Evolutionary conservation across 139 green algal genomes (phyloP).

Genomic region (Gonium pectorale): DNA sequence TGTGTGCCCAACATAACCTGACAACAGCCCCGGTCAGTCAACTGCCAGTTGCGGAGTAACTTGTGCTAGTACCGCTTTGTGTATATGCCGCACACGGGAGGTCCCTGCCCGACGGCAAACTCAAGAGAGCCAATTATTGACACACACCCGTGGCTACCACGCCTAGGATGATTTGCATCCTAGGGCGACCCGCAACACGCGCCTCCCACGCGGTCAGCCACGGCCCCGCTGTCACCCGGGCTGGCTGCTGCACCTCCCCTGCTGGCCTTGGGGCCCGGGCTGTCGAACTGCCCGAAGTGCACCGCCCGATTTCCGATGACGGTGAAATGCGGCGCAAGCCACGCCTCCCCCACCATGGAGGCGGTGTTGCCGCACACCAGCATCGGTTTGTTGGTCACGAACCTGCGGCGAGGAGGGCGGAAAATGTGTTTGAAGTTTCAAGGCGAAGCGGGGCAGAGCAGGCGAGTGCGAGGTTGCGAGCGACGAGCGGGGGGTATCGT

Average conservation of each 20-base stretch:
- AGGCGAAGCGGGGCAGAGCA: too few species aligned
- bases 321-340: slow-evolving; percentile 85
- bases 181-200: neutral
- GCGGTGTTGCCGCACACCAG: slow-evolving; percentile 94
- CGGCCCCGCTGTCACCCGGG: neutral
- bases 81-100: too few species aligned
- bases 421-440: too few species aligned
- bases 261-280: slow-evolving; percentile 26
- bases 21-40: too few species aligned
- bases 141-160: neutral
- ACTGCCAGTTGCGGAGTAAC: too few species aligned
- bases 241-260: neutral
- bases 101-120: too few species aligned
- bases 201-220: slow-evolving; percentile 43
- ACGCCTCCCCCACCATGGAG: slow-evolving; percentile 89
- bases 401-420: slow-evolving; percentile 51
- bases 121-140: neutral
- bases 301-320: slow-evolving; percentile 74
- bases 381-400: slow-evolving; percentile 84
- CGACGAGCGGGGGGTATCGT: too few species aligned
- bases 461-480: too few species aligned
- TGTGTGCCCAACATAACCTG: too few species aligned
- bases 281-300: slow-evolving; percentile 83
- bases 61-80: too few species aligned
- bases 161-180: neutral